Evolutionary conservation across 345 rosid species (phyloP).

Genomic region (Raphanus raphanistrum): DNA sequence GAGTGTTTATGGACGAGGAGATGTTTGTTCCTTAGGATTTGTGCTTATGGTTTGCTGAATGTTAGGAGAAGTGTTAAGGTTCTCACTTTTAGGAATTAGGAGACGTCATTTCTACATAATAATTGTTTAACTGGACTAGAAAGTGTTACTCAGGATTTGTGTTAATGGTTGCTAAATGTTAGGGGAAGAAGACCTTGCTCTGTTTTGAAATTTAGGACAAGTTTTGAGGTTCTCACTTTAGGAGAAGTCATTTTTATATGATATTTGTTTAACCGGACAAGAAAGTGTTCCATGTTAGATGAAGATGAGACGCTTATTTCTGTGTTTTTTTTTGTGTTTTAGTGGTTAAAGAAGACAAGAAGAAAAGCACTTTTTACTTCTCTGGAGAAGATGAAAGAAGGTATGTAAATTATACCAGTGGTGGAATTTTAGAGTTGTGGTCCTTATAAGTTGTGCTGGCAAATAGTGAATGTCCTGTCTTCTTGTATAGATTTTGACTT

Average conservation of each 20-base stretch:
- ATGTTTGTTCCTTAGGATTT: too few species aligned
- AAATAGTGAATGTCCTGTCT: not conserved
- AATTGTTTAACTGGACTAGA: too few species aligned
- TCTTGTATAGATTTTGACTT: conserved; percentile 21
- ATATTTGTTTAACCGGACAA: not conserved
- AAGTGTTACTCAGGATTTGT: too few species aligned
- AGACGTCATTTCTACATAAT: not conserved
- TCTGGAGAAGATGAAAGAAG: conserved; percentile 90
- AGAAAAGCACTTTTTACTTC: conserved; percentile 86
- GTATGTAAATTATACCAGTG: conserved; percentile 34
- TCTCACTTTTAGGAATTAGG: not conserved
- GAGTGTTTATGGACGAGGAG: too few species aligned
- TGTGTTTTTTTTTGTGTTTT: conserved; percentile 18
- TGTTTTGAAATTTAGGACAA: not conserved
- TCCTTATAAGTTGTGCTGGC: not conserved
- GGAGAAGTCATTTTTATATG: not conserved
- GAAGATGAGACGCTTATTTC: not conserved
- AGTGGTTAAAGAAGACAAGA: conserved; percentile 89
- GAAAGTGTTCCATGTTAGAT: conserved; percentile 7
- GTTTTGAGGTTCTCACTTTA: not conserved
- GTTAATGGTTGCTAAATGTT: not conserved
- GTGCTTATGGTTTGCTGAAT: too few species aligned
- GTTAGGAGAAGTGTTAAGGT: not conserved
- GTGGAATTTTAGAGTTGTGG: not conserved
- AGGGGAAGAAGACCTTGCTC: not conserved